A percentile compares a stretch with the other conserved stretches of the same genome.
These are phyloP conservation scores for Fusarium virguliforme DNA, from an alignment of 2,329 filamentous ascomycete genomes.

Conservation along the genomic window DNA sequence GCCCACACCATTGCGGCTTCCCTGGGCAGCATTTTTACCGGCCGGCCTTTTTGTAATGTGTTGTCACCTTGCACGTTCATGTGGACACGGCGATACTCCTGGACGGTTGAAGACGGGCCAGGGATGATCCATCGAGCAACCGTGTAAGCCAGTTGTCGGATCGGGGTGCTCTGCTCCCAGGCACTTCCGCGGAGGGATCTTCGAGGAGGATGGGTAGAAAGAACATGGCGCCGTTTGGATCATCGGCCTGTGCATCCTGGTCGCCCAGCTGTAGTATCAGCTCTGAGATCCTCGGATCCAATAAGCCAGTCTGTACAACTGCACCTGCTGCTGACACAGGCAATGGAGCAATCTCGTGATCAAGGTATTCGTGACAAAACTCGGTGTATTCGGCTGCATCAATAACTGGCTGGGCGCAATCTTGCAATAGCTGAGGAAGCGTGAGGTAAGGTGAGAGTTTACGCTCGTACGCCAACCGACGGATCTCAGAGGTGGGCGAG, in stretches of 20 bases:
- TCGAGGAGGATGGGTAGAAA: conserved; percentile 78
- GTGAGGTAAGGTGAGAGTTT: conserved; percentile 50
- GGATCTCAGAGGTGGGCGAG: conserved; percentile 47
- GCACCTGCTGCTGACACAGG: conserved; percentile 33
- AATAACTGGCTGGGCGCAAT: conserved; percentile 45
- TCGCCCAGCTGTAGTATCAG: conserved; percentile 54
- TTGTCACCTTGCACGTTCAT: conserved; percentile 26
- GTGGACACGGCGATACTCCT: conserved; percentile 59
- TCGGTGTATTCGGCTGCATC: conserved; percentile 48
- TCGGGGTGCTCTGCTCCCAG: conserved; percentile 68
- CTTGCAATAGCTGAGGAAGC: conserved; percentile 52
- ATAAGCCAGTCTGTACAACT: conserved; percentile 34
- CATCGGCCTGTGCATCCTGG: conserved; percentile 27
- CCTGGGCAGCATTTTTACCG: conserved; percentile 40
- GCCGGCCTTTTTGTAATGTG: conserved; percentile 48
- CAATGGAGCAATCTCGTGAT: conserved; percentile 42
- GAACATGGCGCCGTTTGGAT: conserved; percentile 58
- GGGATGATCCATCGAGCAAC: conserved; percentile 55
- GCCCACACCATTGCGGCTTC: conserved; percentile 23
- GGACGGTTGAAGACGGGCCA: conserved; percentile 41
- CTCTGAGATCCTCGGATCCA: conserved; percentile 61
- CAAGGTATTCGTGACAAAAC: conserved; percentile 56
- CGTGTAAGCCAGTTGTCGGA: conserved; percentile 71
- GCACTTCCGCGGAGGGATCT: conserved; percentile 68
- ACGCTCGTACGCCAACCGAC: conserved; percentile 58